Percentiles rank a stretch among this genome's conserved stretches.
Evolutionary conservation across 139 green algal species (phyloP).

Genomic region (Chlorella sorokiniana): DNA sequence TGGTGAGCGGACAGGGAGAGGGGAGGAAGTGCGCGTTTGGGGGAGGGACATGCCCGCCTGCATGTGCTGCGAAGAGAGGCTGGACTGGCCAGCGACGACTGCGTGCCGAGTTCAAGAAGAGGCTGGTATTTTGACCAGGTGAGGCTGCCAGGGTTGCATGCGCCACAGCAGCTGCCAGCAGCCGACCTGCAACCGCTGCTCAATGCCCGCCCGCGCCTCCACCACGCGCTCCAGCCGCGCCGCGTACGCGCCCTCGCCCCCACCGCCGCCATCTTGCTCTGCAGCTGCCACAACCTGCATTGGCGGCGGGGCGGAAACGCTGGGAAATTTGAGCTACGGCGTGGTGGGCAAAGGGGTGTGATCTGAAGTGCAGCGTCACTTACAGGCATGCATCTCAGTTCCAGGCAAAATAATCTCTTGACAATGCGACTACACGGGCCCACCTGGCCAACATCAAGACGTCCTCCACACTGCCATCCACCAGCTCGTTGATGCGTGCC

Average conservation of each 20-base stretch:
- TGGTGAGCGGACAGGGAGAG: constrained; percentile 27
- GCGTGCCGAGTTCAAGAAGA: no score
- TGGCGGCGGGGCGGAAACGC: background rate
- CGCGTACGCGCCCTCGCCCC: constrained; percentile 54
- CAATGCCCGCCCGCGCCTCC: constrained; percentile 64
- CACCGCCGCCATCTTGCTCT: constrained; percentile 88
- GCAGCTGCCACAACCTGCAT: constrained; percentile 84
- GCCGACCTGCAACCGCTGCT: constrained; percentile 62
- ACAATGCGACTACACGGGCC: constrained; percentile 3
- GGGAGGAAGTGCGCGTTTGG: background rate
- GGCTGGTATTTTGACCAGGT: no score
- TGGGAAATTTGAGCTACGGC: background rate
- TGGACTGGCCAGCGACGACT: no score
- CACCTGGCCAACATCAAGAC: constrained; percentile 74
- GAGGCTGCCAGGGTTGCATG: no score
- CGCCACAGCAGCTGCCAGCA: no score
- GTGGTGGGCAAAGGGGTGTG: background rate
- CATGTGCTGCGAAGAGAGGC: no score
- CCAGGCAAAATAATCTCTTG: no score
- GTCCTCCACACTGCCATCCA: constrained; percentile 68
- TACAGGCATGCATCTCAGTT: no score
- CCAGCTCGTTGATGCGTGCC: constrained; percentile 47
- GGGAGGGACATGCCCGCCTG: no score
- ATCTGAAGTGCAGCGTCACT: no score
- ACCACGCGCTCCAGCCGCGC: constrained; percentile 73